Conservation (phyloP, 495 filamentous ascomycete species). For the Daldinia loculata region DNA sequence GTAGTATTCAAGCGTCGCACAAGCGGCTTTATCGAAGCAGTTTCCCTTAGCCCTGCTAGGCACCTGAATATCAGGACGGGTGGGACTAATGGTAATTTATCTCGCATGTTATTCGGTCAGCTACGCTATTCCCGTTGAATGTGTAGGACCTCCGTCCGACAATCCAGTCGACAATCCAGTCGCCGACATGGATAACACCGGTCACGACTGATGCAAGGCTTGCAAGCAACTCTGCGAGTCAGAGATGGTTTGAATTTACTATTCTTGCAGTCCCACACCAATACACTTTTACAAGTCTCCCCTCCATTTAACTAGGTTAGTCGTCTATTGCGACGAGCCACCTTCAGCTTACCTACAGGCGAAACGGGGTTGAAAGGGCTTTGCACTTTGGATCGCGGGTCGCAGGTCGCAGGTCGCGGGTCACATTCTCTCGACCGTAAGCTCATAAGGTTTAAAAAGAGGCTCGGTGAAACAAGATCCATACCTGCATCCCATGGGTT, state of each 20-base stretch:
- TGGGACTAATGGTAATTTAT: conserved; percentile 37
- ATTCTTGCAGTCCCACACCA: conserved; percentile 32
- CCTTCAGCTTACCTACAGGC: conserved; percentile 34
- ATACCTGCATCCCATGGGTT: conserved; percentile 19
- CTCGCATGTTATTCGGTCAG: conserved; percentile 35
- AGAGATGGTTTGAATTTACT: conserved; percentile 35
- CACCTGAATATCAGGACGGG: conserved; percentile 8
- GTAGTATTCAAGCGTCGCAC: conserved; percentile 22
- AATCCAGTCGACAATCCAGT: conserved; percentile 19
- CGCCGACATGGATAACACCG: conserved; percentile 37
- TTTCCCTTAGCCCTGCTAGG: conserved; percentile 14
- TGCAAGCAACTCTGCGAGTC: conserved; percentile 41
- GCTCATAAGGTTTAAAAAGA: conserved; percentile 27
- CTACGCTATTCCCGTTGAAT: conserved; percentile 37
- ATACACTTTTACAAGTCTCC: conserved; percentile 16
- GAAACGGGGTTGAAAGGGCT: conserved; percentile 26
- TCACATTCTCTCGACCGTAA: conserved; percentile 23
- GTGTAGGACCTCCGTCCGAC: conserved; percentile 19
- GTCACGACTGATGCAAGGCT: conserved; percentile 24
- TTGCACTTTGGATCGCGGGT: conserved; percentile 13
- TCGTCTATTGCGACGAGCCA: conserved; percentile 25
- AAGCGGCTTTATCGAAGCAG: conserved; percentile 22
- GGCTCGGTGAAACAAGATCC: conserved; percentile 43
- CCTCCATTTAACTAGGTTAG: conserved; percentile 12
- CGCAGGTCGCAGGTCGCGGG: conserved; percentile 23